A percentile compares a stretch with the other conserved stretches of the same genome.
Conservation (phyloP, 176 grass and related monocot species). For the Musa acuminata region DNA sequence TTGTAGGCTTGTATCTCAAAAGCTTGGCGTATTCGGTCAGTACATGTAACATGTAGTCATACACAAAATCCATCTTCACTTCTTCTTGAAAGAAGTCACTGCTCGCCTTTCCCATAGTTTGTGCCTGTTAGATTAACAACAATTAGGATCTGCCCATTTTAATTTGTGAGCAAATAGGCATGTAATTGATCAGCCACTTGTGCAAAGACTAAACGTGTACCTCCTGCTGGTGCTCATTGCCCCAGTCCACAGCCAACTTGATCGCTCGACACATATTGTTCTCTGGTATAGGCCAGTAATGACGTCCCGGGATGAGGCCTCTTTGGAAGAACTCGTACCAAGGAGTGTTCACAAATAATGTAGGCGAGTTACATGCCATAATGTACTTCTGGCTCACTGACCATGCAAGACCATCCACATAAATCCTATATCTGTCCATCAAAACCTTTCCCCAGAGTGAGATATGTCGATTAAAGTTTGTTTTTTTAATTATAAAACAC, state of each 20-base stretch:
- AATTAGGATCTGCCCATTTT: neutral
- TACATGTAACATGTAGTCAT: slow-evolving; percentile 92
- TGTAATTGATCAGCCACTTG: no score
- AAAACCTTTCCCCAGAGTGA: neutral
- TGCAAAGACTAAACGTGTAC: neutral
- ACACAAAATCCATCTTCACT: slow-evolving; percentile 68
- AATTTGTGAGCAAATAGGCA: no score
- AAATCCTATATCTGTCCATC: slow-evolving; percentile 49
- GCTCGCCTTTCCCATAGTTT: slow-evolving; percentile 29
- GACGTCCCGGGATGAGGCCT: slow-evolving; percentile 47
- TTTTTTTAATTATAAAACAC: neutral
- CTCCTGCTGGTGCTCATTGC: slow-evolving; percentile 49
- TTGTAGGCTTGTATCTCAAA: slow-evolving; percentile 58
- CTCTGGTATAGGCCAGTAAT: slow-evolving; percentile 68
- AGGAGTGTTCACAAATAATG: slow-evolving; percentile 36
- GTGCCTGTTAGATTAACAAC: slow-evolving; percentile 24
- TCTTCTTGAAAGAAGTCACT: slow-evolving; percentile 44
- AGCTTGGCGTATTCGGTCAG: slow-evolving; percentile 51
- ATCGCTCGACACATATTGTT: slow-evolving; percentile 35
- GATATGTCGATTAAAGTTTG: neutral
- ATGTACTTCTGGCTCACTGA: slow-evolving; percentile 90
- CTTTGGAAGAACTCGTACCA: slow-evolving; percentile 64
- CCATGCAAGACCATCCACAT: slow-evolving; percentile 67
- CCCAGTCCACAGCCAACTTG: slow-evolving; percentile 71
- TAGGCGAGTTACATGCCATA: slow-evolving; percentile 68